Conservation (phyloP, 1,284 basidiomycete species). For the Austroboletus rostrupii region DNA sequence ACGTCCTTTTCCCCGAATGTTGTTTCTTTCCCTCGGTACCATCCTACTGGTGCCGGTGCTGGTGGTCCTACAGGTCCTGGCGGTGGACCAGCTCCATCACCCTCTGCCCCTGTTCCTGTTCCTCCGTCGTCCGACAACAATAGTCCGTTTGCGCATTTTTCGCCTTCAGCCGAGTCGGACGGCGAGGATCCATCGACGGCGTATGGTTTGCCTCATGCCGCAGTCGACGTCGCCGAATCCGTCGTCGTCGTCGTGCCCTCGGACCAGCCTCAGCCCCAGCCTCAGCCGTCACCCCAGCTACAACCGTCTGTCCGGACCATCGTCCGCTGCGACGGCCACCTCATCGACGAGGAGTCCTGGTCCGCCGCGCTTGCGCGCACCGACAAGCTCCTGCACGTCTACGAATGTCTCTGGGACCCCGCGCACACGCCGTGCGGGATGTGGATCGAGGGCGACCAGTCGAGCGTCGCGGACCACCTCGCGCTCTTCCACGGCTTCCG, state of each 20-base stretch:
- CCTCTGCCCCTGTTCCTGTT: background rate
- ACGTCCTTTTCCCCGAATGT: slow-evolving; percentile 13
- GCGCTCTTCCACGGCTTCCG: slow-evolving; percentile 29
- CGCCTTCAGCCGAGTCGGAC: slow-evolving; percentile 26
- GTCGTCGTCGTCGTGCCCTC: background rate
- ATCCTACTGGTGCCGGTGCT: background rate
- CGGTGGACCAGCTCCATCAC: background rate
- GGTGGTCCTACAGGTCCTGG: no score
- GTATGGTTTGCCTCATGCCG: slow-evolving; percentile 19
- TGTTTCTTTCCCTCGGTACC: slow-evolving; percentile 21
- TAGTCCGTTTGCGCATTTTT: slow-evolving; percentile 16
- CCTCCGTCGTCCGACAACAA: slow-evolving; percentile 13
- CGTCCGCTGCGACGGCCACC: slow-evolving; percentile 26
- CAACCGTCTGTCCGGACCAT: slow-evolving; percentile 12
- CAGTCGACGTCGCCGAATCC: slow-evolving; percentile 18
- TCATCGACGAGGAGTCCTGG: slow-evolving; percentile 31
- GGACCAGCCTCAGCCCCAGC: slow-evolving; percentile 5
- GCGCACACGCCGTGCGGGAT: slow-evolving; percentile 24
- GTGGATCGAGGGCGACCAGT: slow-evolving; percentile 34
- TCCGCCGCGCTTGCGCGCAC: slow-evolving; percentile 18
- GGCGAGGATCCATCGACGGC: slow-evolving; percentile 16
- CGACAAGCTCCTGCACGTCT: slow-evolving; percentile 28
- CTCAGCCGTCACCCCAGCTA: background rate
- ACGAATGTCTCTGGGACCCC: slow-evolving; percentile 31
- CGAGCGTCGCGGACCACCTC: slow-evolving; percentile 32